A percentile compares a stretch with the other conserved stretches of the same genome.
Conservation (phyloP, 257 asterid species). For the Paulownia fortunei region DNA sequence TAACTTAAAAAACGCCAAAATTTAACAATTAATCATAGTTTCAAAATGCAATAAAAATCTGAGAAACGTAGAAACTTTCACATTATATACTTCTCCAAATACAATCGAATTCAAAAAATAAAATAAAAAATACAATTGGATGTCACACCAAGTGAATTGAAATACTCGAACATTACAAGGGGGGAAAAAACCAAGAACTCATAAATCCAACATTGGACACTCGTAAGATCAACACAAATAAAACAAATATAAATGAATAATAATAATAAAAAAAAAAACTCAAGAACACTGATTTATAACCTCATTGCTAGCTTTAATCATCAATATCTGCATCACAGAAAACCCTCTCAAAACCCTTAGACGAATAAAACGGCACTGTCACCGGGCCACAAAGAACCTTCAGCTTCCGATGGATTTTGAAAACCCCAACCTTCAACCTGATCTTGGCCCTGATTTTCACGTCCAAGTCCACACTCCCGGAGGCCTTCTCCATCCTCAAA, state of each 20-base stretch:
- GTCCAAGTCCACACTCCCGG: slow-evolving; percentile 58
- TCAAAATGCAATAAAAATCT: not conserved
- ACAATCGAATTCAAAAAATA: not conserved
- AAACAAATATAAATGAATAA: not conserved
- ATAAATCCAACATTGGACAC: slow-evolving; percentile 9
- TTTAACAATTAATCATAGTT: not conserved
- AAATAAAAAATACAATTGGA: slow-evolving; percentile 5
- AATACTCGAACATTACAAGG: not conserved
- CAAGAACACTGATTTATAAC: not conserved
- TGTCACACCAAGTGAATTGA: not conserved
- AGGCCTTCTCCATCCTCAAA: slow-evolving; percentile 52
- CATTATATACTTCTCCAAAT: not conserved
- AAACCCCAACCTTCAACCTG: slow-evolving; percentile 69
- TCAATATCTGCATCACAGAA: slow-evolving; percentile 63
- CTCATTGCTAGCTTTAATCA: not conserved
- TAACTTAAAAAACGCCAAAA: not conserved
- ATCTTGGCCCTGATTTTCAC: slow-evolving; percentile 66
- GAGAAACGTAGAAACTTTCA: not conserved
- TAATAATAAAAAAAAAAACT: not conserved
- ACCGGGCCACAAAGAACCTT: slow-evolving; percentile 58
- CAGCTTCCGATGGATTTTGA: slow-evolving; percentile 63
- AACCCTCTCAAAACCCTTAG: slow-evolving; percentile 50
- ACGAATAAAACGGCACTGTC: slow-evolving; percentile 48
- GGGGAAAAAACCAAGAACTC: not conserved
- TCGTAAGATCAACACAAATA: slow-evolving; percentile 15